Evolutionary conservation across 2,329 filamentous ascomycete genomes (phyloP).

Genomic region (Arthrobotrys megalospora): DNA sequence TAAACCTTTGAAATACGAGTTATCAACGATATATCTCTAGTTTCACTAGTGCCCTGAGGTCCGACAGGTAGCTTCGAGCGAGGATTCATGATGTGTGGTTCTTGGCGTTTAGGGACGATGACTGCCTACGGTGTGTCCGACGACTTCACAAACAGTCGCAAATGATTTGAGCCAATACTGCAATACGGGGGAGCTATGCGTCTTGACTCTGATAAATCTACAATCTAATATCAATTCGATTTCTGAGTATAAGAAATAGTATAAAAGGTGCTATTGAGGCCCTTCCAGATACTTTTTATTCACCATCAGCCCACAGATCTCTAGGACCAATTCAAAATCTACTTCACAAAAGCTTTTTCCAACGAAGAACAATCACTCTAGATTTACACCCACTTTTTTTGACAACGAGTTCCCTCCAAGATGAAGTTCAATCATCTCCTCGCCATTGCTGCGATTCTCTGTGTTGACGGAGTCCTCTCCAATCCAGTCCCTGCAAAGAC

Average conservation of each 20-base stretch:
- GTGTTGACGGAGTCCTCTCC: neutral
- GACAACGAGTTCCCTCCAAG: neutral
- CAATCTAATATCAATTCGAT: neutral
- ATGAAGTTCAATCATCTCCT: neutral
- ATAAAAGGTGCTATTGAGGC: neutral
- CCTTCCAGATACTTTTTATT: neutral
- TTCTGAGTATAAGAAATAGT: neutral
- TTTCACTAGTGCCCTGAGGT: neutral
- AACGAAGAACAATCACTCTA: too few species aligned
- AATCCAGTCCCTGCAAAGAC: neutral
- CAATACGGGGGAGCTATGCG: neutral
- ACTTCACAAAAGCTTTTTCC: neutral
- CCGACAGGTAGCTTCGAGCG: neutral
- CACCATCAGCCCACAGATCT: neutral
- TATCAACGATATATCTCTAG: too few species aligned
- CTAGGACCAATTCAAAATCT: neutral
- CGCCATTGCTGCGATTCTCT: neutral
- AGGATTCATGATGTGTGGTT: neutral
- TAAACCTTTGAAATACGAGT: too few species aligned
- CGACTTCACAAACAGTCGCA: neutral
- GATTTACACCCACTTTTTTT: neutral
- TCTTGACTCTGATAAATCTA: neutral
- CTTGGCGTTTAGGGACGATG: neutral
- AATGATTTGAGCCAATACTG: neutral
- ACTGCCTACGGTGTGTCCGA: constrained; percentile 11